phyloP scores from a whole-genome alignment of 371 early-diverging fungal species.

The Syncephalastrum monosporum region DNA sequence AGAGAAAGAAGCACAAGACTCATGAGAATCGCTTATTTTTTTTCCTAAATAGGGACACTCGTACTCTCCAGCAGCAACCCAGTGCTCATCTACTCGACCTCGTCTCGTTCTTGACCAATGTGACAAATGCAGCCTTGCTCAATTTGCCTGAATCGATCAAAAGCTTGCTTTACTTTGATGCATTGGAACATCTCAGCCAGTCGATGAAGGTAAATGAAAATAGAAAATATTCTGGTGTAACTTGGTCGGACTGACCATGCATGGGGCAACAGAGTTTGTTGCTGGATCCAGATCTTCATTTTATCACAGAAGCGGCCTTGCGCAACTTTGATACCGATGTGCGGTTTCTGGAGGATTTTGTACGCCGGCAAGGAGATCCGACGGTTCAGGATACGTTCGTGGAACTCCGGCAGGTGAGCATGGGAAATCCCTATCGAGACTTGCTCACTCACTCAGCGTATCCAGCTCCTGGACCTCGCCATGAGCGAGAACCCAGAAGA shows the following conservation, averaged over 20 bases:
- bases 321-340: slow-evolving; percentile 74
- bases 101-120: slow-evolving; percentile 66
- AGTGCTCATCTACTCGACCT: slow-evolving; percentile 74
- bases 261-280: slow-evolving; percentile 50
- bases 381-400: slow-evolving; percentile 69
- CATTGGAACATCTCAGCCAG: slow-evolving; percentile 71
- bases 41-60: slow-evolving; percentile 25
- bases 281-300: slow-evolving; percentile 61
- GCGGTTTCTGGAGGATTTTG: slow-evolving; percentile 73
- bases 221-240: neutral
- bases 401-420: slow-evolving; percentile 71
- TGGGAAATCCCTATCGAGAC: neutral
- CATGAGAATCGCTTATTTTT: slow-evolving; percentile 1
- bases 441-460: neutral
- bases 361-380: slow-evolving; percentile 62
- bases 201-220: slow-evolving; percentile 50
- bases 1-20: neutral
- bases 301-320: slow-evolving; percentile 63
- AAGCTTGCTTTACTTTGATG: slow-evolving; percentile 72
- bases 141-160: slow-evolving; percentile 71
- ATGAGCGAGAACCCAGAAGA: slow-evolving; percentile 75
- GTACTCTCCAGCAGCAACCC: slow-evolving; percentile 45
- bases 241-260: neutral
- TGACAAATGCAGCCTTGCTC: slow-evolving; percentile 70
- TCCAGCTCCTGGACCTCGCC: slow-evolving; percentile 61